phyloP scores from a whole-genome alignment of 805 yeast species.

The Yarrowia keelungensis region DNA sequence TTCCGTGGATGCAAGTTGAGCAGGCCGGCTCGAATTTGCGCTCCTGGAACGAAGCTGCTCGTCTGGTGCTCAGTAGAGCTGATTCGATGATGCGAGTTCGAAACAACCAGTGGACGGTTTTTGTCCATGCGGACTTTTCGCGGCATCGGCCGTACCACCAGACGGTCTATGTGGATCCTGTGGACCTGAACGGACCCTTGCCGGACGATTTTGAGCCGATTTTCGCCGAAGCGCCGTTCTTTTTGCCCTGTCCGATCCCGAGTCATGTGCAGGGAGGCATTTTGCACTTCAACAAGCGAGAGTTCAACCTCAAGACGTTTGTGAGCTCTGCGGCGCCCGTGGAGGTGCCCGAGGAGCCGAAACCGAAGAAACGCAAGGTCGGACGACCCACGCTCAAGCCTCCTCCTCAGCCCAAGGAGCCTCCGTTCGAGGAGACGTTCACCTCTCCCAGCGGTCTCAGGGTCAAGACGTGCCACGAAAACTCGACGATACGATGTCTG shows the following conservation, averaged over 20 bases:
- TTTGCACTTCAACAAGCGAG: constrained; percentile 7
- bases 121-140: neutral
- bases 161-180: constrained; percentile 4
- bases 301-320: constrained; percentile 13
- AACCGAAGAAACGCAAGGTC: constrained; percentile 13
- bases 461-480: neutral
- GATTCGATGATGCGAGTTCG: neutral
- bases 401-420: neutral
- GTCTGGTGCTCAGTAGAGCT: constrained; percentile 13
- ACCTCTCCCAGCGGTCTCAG: constrained; percentile 1
- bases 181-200: constrained; percentile 15
- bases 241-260: neutral
- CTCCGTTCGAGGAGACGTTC: neutral
- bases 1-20: constrained; percentile 9
- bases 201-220: constrained; percentile 12
- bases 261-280: neutral
- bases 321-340: neutral
- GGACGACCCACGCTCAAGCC: neutral
- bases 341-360: neutral
- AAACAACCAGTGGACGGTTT: neutral
- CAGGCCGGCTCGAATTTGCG: neutral
- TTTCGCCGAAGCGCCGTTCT: neutral
- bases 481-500: constrained; percentile 8
- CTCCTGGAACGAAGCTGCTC: constrained; percentile 6
- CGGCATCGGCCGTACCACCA: neutral